Conservation (phyloP, 345 rosid genomes). For the Balakata baccata region DNA sequence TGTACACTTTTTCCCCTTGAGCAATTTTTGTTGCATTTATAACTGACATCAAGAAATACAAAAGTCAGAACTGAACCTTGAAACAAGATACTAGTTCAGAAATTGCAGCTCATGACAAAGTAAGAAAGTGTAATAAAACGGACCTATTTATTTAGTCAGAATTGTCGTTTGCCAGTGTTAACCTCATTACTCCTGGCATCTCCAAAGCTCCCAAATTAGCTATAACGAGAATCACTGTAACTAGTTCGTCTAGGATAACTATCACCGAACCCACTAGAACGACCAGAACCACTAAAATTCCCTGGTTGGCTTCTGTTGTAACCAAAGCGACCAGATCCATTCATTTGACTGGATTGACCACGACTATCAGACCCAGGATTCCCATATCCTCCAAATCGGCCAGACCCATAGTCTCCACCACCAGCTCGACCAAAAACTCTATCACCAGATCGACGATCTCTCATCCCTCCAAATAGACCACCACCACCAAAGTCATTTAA, state of each 20-base stretch:
- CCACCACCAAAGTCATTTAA: slow-evolving; percentile 33
- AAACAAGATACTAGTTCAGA: background rate
- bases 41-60: too few species aligned
- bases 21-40: too few species aligned
- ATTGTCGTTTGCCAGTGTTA: background rate
- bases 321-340: slow-evolving; percentile 17
- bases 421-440: slow-evolving; percentile 45
- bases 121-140: background rate
- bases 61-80: too few species aligned
- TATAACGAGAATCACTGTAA: background rate
- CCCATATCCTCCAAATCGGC: slow-evolving; percentile 34
- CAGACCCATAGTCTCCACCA: slow-evolving; percentile 37
- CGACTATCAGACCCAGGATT: slow-evolving; percentile 20
- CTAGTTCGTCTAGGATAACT: slow-evolving; percentile 29
- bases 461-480: slow-evolving; percentile 44
- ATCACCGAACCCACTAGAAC: slow-evolving; percentile 42
- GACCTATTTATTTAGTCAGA: slow-evolving; percentile 13
- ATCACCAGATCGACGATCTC: slow-evolving; percentile 48
- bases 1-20: too few species aligned
- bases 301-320: slow-evolving; percentile 20
- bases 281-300: slow-evolving; percentile 39
- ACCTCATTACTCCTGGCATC: background rate
- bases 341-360: slow-evolving; percentile 18
- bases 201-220: slow-evolving; percentile 30
- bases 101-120: background rate